These are phyloP conservation scores for Cinnamomum micranthum DNA, from an alignment of 164 flowering plant species.

Conservation along the genomic window DNA sequence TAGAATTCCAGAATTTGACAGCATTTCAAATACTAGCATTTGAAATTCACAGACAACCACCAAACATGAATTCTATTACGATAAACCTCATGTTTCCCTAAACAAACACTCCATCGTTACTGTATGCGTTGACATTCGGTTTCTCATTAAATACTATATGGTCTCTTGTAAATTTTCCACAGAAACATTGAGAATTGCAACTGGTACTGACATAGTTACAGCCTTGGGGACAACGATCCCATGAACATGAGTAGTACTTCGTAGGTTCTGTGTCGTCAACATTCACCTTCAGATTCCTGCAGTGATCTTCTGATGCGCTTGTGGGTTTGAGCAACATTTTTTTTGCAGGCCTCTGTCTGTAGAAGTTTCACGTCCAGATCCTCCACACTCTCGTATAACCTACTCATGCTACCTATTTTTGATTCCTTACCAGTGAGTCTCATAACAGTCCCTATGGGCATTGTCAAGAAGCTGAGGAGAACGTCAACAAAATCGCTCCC, in stretches of 20 bases:
- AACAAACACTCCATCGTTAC: not conserved
- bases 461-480: conserved; percentile 5
- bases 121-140: no score
- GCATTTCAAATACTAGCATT: no score
- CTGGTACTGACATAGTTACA: not conserved
- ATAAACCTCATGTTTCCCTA: no score
- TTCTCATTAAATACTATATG: not conserved
- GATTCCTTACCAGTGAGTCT: not conserved
- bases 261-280: not conserved
- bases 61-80: no score
- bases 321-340: not conserved
- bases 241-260: not conserved
- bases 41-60: no score
- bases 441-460: not conserved
- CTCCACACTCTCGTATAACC: conserved; percentile 5
- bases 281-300: not conserved
- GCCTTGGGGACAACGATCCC: fast-evolving
- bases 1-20: no score
- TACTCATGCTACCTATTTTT: not conserved
- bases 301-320: not conserved
- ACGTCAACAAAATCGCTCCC: conserved; percentile 1
- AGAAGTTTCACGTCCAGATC: not conserved
- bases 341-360: not conserved
- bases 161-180: not conserved
- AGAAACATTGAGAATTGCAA: not conserved